Evolutionary conservation across 1,284 basidiomycete species (phyloP), one percentile per base, ranked within the genome.

Genomic region (Gymnopus androsaceus): DNA sequence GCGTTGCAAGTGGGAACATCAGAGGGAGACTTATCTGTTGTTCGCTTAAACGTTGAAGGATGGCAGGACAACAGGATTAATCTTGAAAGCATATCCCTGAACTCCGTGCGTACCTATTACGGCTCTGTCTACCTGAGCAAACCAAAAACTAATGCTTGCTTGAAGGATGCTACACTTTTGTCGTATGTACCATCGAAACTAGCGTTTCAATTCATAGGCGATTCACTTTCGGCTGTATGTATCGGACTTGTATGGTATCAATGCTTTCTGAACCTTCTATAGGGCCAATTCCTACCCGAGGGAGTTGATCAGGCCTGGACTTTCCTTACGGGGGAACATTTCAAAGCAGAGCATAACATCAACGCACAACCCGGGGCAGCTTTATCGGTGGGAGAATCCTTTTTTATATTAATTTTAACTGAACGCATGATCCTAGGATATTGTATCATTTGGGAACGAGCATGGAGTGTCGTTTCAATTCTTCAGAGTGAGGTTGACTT

Each of bases 31-130:
- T n/a, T n/a, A n/a, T n/a, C n/a, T n/a, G 71, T 81, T 5, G 72
- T 84, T 1, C 66, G 80, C 15, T 67, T 84, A 48, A 80, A 82
- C 57, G 78, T 75, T 4, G 73, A 81, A 59, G 81, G 81, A 15
- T 84, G 82, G 80, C 79, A 83, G 66, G 75, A 83, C 60, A 84
- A 84, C 64, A 72, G 80, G 6, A 74, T 84, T 50, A 75, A 84
- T 61, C 67, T 84, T 2, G 74, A 82, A 61, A 73, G 68, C 33
- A 70, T 84, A 41, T 63, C 61, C 3, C 54, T 83, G 7, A 83
- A 84, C 60, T 41, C 64, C 51, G 81, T 83, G 58, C 12, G 72
- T 64, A 7, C 31, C 31, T n/a, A n/a, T n/a, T n/a, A n/a, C n/a
- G n/a, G n/a, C n/a, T n/a, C n/a, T n/a, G n/a, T n/a, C n/a, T n/a